phyloP scores from a whole-genome alignment of 2,329 filamentous ascomycete species.

The Cladosporium austrohemisphaericum region DNA sequence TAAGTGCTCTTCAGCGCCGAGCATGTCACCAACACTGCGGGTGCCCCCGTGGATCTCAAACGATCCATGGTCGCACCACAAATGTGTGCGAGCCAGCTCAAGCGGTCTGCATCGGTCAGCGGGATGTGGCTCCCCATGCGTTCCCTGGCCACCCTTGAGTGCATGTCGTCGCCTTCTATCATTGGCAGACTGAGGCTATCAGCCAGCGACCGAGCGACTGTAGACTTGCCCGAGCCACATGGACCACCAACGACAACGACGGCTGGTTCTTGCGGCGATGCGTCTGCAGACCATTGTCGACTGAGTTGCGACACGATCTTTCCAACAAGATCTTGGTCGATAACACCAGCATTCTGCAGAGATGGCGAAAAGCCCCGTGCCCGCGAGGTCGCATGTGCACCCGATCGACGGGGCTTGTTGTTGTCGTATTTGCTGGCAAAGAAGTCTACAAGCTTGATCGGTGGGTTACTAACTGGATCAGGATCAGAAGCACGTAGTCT shows the following conservation, averaged over 20 bases:
- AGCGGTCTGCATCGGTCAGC: conserved; percentile 33
- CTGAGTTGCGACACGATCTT: conserved; percentile 26
- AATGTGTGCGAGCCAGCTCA: conserved; percentile 18
- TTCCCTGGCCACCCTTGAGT: conserved; percentile 33
- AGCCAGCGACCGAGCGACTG: conserved; percentile 34
- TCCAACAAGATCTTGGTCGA: conserved; percentile 24
- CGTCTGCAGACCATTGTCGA: conserved; percentile 4
- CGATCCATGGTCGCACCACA: conserved; percentile 6
- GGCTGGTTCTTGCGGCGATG: conserved; percentile 18
- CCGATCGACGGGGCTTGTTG: conserved; percentile 35
- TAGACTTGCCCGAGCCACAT: conserved; percentile 43
- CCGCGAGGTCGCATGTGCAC: conserved; percentile 49
- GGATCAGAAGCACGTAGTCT: conserved; percentile 44
- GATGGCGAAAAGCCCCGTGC: conserved; percentile 19
- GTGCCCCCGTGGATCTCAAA: conserved; percentile 25
- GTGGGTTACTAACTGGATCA: conserved; percentile 32
- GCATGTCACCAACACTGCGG: conserved; percentile 38
- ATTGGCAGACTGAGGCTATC: conserved; percentile 31
- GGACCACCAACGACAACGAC: conserved; percentile 39
- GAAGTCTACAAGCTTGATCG: conserved; percentile 33
- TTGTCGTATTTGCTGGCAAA: conserved; percentile 37
- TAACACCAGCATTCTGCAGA: conserved; percentile 20
- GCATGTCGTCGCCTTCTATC: conserved; percentile 42
- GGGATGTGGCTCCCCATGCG: conserved; percentile 32
- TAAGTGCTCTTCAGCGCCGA: conserved; percentile 38